Percentiles rank a stretch among this genome's conserved stretches.
Evolutionary conservation across 2,329 filamentous ascomycete species (phyloP).

Genomic region (Aspergillus uvarum): DNA sequence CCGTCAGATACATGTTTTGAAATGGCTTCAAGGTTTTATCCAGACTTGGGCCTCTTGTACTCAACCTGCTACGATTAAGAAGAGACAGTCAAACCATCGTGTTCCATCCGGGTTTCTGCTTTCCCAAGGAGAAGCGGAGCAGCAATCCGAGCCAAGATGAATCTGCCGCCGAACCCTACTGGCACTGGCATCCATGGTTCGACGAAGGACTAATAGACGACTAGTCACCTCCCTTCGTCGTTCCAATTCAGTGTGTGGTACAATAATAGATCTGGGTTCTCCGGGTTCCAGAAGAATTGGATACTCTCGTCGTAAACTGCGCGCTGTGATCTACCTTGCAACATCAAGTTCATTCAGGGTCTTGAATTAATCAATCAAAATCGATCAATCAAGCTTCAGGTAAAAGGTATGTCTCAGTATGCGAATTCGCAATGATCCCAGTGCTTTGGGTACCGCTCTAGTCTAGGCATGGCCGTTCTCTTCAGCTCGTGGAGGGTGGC

Average conservation of each 20-base stretch:
- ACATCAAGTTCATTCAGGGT: background rate
- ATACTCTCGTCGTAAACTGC: background rate
- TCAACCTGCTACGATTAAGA: background rate
- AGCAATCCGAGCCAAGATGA: conserved; percentile 3
- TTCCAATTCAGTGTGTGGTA: background rate
- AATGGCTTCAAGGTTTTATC: too few species aligned
- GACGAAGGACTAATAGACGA: background rate
- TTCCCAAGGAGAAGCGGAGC: background rate
- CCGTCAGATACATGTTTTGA: background rate
- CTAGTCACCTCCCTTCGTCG: conserved; percentile 26
- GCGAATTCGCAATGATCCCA: background rate
- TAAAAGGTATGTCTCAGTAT: background rate
- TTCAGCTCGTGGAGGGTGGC: background rate
- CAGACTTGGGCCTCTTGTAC: background rate
- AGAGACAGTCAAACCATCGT: background rate
- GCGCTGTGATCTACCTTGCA: background rate
- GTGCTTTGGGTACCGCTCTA: background rate
- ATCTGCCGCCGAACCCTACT: conserved; percentile 5
- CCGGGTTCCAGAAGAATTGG: background rate
- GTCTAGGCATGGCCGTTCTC: background rate
- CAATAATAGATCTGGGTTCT: background rate
- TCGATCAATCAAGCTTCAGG: background rate
- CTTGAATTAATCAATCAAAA: background rate
- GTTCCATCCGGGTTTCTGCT: background rate
- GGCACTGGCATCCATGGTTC: conserved; percentile 16